phyloP scores from a whole-genome alignment of 257 asterid genomes.

The Lycium ferocissimum region DNA sequence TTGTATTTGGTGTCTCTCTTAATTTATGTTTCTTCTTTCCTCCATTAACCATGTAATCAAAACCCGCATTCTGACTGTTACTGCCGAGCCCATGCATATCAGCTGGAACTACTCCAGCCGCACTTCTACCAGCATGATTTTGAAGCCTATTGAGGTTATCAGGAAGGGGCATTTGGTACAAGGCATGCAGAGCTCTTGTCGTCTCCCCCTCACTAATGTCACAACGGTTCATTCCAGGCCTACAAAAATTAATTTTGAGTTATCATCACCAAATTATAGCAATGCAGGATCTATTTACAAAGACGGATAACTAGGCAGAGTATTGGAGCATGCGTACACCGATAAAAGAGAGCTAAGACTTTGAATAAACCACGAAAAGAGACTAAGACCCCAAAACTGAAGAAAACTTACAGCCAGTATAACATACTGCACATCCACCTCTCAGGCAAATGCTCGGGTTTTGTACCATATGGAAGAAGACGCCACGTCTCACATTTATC shows the following conservation, averaged over 20 bases:
- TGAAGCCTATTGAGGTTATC: constrained; percentile 52
- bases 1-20: constrained; percentile 46
- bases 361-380: background rate
- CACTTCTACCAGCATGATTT: constrained; percentile 46
- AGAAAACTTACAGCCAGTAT: constrained; percentile 89
- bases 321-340: background rate
- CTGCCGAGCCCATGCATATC: constrained; percentile 40
- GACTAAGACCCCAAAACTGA: background rate
- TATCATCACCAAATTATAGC: constrained; percentile 19
- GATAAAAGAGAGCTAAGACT: background rate
- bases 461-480: constrained; percentile 71
- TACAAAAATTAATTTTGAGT: constrained; percentile 44
- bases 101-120: constrained; percentile 51
- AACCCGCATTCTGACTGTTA: constrained; percentile 42
- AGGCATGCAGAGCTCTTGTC: constrained; percentile 62
- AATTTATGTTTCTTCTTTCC: constrained; percentile 62
- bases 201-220: constrained; percentile 77
- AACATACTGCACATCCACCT: constrained; percentile 89
- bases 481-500: constrained; percentile 84
- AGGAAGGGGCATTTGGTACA: constrained; percentile 52
- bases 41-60: constrained; percentile 39
- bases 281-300: constrained; percentile 1
- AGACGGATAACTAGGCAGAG: background rate
- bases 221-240: constrained; percentile 92
- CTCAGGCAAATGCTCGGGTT: constrained; percentile 64